Base-by-base conservation (phyloP, 768 basidiomycete genomes). In the Trametes cingulata region DNA sequence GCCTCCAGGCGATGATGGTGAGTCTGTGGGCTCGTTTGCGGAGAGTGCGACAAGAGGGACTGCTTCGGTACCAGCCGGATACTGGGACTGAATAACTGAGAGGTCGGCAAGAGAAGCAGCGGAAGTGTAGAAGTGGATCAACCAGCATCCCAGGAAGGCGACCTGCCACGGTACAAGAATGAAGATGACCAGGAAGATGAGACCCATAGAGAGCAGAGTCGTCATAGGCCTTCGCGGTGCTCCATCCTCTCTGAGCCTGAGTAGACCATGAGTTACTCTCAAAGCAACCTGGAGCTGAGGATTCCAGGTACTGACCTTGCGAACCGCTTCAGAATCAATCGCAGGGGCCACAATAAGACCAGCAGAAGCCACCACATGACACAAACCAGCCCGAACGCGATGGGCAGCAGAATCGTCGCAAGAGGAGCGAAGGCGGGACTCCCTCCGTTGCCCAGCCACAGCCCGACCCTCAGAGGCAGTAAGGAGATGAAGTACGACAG, bases 81-180 rank as follows among this genome's bases (percentile, higher is more conserved):
- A 25, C 10, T 54, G 20, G 17, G 17, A 22, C 20, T 47, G 60
- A 17, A 41, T 24, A 20, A 57, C 53, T 41, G 17, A 48, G 15
- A 49, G 20, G 10, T 51, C 47, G 10, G 52, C 55, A 7, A 58
- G 61, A 45, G 51, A 48, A 2, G 64, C n/a, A 14, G 69, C 80
- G 65, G 88, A 91, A 37, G 84, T 87, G 66, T 83, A 76, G 45
- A 92, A 74, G 60, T 93, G 92, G 51, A 90, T 84, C n/a, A 87
- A 60, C 86, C 91, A 92, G 64, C 86, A 86, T 19, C 91, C 87
- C 22, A 96, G 79, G 73, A 90, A 95, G 5, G 90, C 93, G 10
- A 95, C 90, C 73, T 97, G 95, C 85, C 92, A 93, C 0, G 95
- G 95, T n/a, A 95, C 78, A 52, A 94, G 75, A 39, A 91, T 63